Percentiles rank a stretch among this genome's conserved stretches.
These are phyloP conservation scores for Xylaria longipes DNA, from an alignment of 495 filamentous ascomycete species.

Conservation along the genomic window DNA sequence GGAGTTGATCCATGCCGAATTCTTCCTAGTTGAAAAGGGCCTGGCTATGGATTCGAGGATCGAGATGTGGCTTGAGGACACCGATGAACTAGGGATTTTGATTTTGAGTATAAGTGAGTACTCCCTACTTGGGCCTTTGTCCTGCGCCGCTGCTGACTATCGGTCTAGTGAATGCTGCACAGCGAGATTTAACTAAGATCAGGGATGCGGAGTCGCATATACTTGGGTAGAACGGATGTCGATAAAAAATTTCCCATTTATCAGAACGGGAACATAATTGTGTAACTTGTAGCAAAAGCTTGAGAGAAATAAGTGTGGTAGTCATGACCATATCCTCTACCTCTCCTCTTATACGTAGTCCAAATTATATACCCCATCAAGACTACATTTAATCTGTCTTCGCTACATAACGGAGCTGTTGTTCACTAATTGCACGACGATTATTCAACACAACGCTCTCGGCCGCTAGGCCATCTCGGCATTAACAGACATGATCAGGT, in stretches of 20 bases:
- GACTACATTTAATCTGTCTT: too few relatives aligned
- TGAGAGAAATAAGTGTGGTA: too few relatives aligned
- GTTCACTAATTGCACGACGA: too few relatives aligned
- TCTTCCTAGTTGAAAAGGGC: slow-evolving; percentile 38
- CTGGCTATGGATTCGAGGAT: slow-evolving; percentile 35
- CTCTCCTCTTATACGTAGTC: too few relatives aligned
- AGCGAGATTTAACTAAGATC: slow-evolving; percentile 8
- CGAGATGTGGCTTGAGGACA: slow-evolving; percentile 49
- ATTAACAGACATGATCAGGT: too few relatives aligned
- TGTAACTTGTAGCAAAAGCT: too few relatives aligned
- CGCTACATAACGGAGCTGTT: too few relatives aligned
- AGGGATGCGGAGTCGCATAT: slow-evolving; percentile 7
- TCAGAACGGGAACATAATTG: too few relatives aligned
- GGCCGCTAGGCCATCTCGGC: too few relatives aligned
- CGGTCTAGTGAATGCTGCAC: slow-evolving; percentile 22
- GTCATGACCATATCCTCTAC: too few relatives aligned
- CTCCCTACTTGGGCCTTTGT: neutral
- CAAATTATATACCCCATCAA: too few relatives aligned
- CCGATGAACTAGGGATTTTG: slow-evolving; percentile 49
- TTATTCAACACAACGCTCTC: too few relatives aligned
- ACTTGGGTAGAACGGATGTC: neutral
- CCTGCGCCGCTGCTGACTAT: neutral
- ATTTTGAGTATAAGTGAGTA: slow-evolving; percentile 45
- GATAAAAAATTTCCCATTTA: neutral
- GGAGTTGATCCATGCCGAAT: slow-evolving; percentile 46